Evolutionary conservation across 352 stramenopile species (phyloP).

Genomic region (Phytophthora syringae): DNA sequence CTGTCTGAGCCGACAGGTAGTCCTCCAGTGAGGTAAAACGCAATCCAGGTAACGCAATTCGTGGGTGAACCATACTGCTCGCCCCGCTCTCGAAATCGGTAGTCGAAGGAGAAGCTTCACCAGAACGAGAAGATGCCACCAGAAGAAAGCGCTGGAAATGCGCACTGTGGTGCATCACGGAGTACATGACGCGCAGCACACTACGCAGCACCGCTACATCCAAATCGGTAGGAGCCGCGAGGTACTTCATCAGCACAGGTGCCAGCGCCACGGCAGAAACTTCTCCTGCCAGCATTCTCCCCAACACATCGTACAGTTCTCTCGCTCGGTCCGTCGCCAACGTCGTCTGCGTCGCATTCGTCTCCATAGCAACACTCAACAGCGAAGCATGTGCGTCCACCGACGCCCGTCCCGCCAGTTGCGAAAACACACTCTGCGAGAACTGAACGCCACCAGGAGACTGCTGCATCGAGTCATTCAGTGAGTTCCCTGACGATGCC

Average conservation of each 20-base stretch:
- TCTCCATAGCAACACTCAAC: conserved; percentile 41
- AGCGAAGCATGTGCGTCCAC: conserved; percentile 47
- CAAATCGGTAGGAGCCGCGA: conserved; percentile 48
- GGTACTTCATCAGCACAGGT: conserved; percentile 61
- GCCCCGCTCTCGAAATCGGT: conserved; percentile 5
- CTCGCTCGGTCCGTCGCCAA: conserved; percentile 43
- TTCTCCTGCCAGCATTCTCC: conserved; percentile 56
- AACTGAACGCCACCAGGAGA: conserved; percentile 29
- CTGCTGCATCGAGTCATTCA: conserved; percentile 36
- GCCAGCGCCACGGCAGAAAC: conserved; percentile 47
- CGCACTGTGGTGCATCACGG: conserved; percentile 55
- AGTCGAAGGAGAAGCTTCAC: conserved; percentile 19
- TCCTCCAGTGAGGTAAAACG: conserved; percentile 56
- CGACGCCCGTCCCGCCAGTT: conserved; percentile 46
- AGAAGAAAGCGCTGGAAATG: conserved; percentile 61
- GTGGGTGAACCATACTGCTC: conserved; percentile 40
- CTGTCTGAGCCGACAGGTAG: conserved; percentile 42
- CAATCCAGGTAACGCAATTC: conserved; percentile 47
- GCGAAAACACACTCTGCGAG: conserved; percentile 70
- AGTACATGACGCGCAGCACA: conserved; percentile 59
- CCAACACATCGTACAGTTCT: conserved; percentile 62
- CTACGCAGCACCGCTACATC: conserved; percentile 48
- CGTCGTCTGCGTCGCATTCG: conserved; percentile 38
- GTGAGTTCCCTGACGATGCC: conserved; percentile 28
- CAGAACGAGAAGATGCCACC: conserved; percentile 29